Base-by-base conservation (phyloP, 2,329 filamentous ascomycete species). In the Colletotrichum acutatum region DNA sequence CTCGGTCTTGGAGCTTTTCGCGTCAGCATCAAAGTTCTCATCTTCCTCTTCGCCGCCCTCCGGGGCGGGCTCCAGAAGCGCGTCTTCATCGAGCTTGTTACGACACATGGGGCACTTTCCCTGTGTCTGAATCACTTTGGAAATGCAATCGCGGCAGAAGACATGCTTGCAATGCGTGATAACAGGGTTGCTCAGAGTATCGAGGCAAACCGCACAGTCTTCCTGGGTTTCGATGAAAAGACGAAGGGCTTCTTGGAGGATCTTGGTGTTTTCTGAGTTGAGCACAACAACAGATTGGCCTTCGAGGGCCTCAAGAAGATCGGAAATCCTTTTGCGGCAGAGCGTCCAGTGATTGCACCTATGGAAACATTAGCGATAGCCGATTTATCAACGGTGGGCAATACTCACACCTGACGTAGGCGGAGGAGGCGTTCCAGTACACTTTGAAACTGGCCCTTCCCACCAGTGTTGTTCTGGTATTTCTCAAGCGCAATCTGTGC, bases 261-360 rank as follows among this genome's bases (percentile, higher is more conserved):
- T 90, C 24, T 87, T 87, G 26, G 89, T 84, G 78, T 96, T 97
- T 80, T 95, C 92, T 0, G 90, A 87, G 2, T 90, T 96, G 28
- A 97, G 86, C 0, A 89, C 86, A 0, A 97, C 91, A 1, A 92
- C 86, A 60, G 90, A 89, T 76, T 93, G 86, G 19, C 89, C 87
- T 56, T 94, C 92, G 2, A 97, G 86, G 2, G 94, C 85, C 24
- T 89, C 85, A 79, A 96, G 86, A 26, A 97, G 87, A n/a, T 91
- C 90, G 11, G 89, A 88, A n/a, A 97, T 87, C 14, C 94, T 91
- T 37, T 93, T 87, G 62, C 91, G 92, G 78, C 94, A 94, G 12
- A 98, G 88, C 9, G 92, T 92, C 94, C 94, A 97, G 80, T 97
- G 95, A 76, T 96, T 95, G 82, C 95, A 98, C 14, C 86, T 88